Evolutionary conservation across 768 basidiomycete genomes (phyloP).

Genomic region (Rhizopogon roseolus): DNA sequence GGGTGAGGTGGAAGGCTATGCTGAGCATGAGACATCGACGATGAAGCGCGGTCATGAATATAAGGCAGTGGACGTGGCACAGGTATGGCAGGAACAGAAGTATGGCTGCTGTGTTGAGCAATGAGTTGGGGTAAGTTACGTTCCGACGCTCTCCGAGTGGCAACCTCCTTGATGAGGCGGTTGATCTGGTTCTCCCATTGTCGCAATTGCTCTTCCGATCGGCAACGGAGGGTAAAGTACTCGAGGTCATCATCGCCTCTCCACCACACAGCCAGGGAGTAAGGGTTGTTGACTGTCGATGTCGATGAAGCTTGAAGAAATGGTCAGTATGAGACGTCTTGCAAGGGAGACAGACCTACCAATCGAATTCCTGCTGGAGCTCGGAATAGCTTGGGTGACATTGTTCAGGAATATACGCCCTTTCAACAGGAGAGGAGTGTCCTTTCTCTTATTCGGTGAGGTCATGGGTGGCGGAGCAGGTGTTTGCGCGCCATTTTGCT

Average conservation of each 20-base stretch:
- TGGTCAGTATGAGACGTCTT: not conserved
- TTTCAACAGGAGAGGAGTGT: slow-evolving; percentile 81
- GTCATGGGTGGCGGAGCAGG: slow-evolving; percentile 42
- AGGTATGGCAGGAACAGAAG: slow-evolving; percentile 32
- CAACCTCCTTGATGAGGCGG: slow-evolving; percentile 76
- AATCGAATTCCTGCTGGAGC: slow-evolving; percentile 48
- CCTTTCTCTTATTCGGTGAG: slow-evolving; percentile 65
- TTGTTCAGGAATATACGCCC: slow-evolving; percentile 97
- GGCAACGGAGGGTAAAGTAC: slow-evolving; percentile 90
- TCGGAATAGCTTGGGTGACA: slow-evolving; percentile 76
- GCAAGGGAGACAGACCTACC: slow-evolving; percentile 39
- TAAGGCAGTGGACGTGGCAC: slow-evolving; percentile 30
- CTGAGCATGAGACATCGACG: slow-evolving; percentile 26
- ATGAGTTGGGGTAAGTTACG: slow-evolving; percentile 52
- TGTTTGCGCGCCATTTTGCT: slow-evolving; percentile 51
- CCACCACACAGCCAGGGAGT: slow-evolving; percentile 91
- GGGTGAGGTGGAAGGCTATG: slow-evolving; percentile 27
- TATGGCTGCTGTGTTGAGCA: slow-evolving; percentile 32
- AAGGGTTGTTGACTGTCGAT: slow-evolving; percentile 50
- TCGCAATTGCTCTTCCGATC: slow-evolving; percentile 85
- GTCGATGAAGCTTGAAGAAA: slow-evolving; percentile 37
- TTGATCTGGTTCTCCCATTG: slow-evolving; percentile 92
- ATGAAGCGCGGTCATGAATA: slow-evolving; percentile 32
- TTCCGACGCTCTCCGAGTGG: slow-evolving; percentile 65
- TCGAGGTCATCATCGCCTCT: slow-evolving; percentile 91